Base-by-base conservation (phyloP, 768 basidiomycete genomes). In the Agrocybe praecox region DNA sequence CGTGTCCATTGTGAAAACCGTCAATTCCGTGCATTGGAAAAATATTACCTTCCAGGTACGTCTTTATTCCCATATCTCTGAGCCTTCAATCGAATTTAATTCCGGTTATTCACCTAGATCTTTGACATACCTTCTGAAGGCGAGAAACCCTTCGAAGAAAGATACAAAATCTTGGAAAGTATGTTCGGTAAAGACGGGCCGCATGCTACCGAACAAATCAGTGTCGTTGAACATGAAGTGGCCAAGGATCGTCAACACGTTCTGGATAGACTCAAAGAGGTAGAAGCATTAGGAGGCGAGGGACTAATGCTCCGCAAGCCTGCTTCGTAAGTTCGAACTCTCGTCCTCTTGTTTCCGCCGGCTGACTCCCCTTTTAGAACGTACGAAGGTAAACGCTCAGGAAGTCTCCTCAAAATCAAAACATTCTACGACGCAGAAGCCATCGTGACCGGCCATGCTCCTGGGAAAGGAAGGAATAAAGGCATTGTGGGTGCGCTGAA, bases 351-450 rank as follows among this genome's bases (percentile, higher is more conserved):
- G 5, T n/a, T 6, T 40, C 6, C 14, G 33, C 33, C 15, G 8
- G 33, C 33, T 15, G 33, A 34, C 7, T 15, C 8, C 33, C 33
- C 15, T 34, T 8, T 15, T 34, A 83, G 82, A 22, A 44, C 69
- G 36, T 86, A 86, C 54, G 82, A 85, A 64, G 79, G 79, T 2
- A 64, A 69, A 7, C 73, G 84, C 22, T 84, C 82, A 0, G 68
- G 63, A 6, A 76, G 80, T 3, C 67, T 86, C 5, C 67, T 83
- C 15, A 86, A 86, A 64, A 76, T 86, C 65, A 86, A 86, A 78
- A 81, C 82, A 3, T 86, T 85, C 66, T 83, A 82, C 62, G 84
- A 86, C 60, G 84, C 82, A 1, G 84, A 86, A 63, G 84, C 84
- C 14, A 59, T 80, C 32, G 82, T 86, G 7, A 82, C 75, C 2